Conservation (phyloP, 2,329 filamentous ascomycete species). For the Stachybotrys elegans region DNA sequence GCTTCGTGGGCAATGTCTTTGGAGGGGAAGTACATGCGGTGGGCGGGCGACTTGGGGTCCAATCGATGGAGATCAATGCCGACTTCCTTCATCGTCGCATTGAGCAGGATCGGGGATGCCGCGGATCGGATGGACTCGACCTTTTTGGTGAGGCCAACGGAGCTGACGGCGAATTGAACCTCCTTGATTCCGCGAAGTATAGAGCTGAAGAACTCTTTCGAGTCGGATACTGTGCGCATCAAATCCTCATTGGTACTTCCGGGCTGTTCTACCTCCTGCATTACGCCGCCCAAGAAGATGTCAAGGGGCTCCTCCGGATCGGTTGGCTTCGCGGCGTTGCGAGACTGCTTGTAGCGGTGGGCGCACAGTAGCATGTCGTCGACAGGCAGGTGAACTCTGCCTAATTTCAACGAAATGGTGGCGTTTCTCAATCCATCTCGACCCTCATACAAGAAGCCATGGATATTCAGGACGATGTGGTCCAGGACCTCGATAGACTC, state of each 20-base stretch:
- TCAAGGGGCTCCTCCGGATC: slow-evolving; percentile 44
- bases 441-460: slow-evolving; percentile 82
- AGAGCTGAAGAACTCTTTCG: slow-evolving; percentile 86
- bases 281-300: slow-evolving; percentile 65
- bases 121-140: slow-evolving; percentile 63
- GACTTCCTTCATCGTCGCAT: slow-evolving; percentile 92
- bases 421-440: slow-evolving; percentile 85
- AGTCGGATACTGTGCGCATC: slow-evolving; percentile 82
- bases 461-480: slow-evolving; percentile 80
- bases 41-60: slow-evolving; percentile 86
- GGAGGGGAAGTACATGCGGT: slow-evolving; percentile 96
- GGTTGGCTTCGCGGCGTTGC: slow-evolving; percentile 28
- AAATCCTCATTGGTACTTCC: slow-evolving; percentile 63
- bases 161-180: slow-evolving; percentile 91
- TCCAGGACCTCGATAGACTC: slow-evolving; percentile 88
- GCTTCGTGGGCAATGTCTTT: slow-evolving; percentile 94
- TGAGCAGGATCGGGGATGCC: slow-evolving; percentile 71
- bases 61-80: slow-evolving; percentile 88
- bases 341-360: slow-evolving; percentile 46
- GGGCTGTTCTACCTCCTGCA: slow-evolving; percentile 66
- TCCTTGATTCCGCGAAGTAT: slow-evolving; percentile 91
- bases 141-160: slow-evolving; percentile 79
- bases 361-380: slow-evolving; percentile 72
- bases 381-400: slow-evolving; percentile 82
- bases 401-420: slow-evolving; percentile 84